phyloP scores from a whole-genome alignment of 1,284 basidiomycete genomes.

The Schizopora paradoxa region DNA sequence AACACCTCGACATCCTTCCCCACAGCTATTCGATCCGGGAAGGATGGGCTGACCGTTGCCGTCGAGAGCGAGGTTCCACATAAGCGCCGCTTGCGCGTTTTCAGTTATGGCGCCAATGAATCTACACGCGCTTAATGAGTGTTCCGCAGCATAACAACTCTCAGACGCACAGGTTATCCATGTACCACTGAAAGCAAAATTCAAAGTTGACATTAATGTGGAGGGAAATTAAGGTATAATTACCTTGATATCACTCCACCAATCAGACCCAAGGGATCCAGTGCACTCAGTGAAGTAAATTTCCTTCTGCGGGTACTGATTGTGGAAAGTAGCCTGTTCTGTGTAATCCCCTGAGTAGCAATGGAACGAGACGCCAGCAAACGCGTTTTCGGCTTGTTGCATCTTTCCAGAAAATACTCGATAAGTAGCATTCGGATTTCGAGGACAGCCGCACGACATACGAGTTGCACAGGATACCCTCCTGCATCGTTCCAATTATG shows the following conservation, averaged over 20 bases:
- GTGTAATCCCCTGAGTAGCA: slow-evolving; percentile 40
- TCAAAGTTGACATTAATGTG: slow-evolving; percentile 13
- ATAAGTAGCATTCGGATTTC: slow-evolving; percentile 1
- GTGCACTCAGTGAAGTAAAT: slow-evolving; percentile 50
- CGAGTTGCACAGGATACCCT: slow-evolving; percentile 39
- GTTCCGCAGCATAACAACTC: not conserved
- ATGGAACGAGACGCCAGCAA: slow-evolving; percentile 46
- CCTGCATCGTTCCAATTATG: slow-evolving; percentile 51
- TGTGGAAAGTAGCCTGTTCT: slow-evolving; percentile 40
- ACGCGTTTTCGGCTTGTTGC: slow-evolving; percentile 40
- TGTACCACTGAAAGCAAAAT: slow-evolving; percentile 51
- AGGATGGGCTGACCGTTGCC: slow-evolving; percentile 29
- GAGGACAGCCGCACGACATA: slow-evolving; percentile 12
- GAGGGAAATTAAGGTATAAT: not conserved
- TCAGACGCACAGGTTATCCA: slow-evolving; percentile 60
- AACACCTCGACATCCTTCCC: slow-evolving; percentile 58
- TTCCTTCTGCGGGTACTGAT: slow-evolving; percentile 41
- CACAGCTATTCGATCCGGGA: slow-evolving; percentile 59
- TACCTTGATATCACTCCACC: slow-evolving; percentile 75
- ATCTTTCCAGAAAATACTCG: slow-evolving; percentile 30
- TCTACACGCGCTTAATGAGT: slow-evolving; percentile 8
- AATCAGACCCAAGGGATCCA: slow-evolving; percentile 53
- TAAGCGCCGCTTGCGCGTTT: slow-evolving; percentile 21
- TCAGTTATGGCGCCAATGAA: slow-evolving; percentile 21
- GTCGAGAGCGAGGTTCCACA: slow-evolving; percentile 25